Evolutionary conservation across 768 basidiomycete species (phyloP), one percentile per base, ranked within the genome.

Genomic region (Amanita pallidorosea): DNA sequence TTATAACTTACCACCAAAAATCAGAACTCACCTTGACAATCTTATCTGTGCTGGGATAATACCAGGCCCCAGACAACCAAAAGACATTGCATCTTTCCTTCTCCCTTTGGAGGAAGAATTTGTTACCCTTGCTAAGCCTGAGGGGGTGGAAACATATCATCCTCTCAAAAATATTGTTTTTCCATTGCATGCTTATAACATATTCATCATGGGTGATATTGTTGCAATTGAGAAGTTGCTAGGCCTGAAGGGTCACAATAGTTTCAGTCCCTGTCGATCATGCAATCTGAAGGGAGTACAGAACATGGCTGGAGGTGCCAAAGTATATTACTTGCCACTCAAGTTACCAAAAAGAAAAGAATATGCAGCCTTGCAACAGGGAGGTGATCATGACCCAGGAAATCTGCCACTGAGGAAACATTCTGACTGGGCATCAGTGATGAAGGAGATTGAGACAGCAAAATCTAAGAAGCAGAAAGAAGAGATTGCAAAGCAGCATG

Each of bases 161-260:
- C 1, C 37, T 5, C 1, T 17, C n/a, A 38, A 38, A 20, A 4
- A 38, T 38, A 8, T 7, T 8, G 4, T 38, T 17, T 23, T 23
- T 5, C 23, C 23, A 2, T 23, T 23, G 23, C 23, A 23, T 33
- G 58, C 57, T 8, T 60, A 52, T 47, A 54, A 61, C 8, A 57
- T 61, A 8, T 37, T 63, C 4, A 46, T 53, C 12, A 60, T 61
- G 53, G 56, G 60, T 23, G 56, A 61, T 38, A 61, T 61, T 43
- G 56, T 59, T 35, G 61, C 56, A 8, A 54, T 62, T 9, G 51
- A 57, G 5, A 58, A 56, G 48, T 41, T 62, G 31, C 55, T 60
- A 55, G 11, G 59, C 64, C 64, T 69, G 53, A 67, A 63, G 33
- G 65, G 67, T 3, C 62, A 66, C 49, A 67, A 70, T 50, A 63